Evolutionary conservation across 345 rosid genomes (phyloP), one percentile per base, ranked within the genome.

Genomic region (Odontarrhena argentea): DNA sequence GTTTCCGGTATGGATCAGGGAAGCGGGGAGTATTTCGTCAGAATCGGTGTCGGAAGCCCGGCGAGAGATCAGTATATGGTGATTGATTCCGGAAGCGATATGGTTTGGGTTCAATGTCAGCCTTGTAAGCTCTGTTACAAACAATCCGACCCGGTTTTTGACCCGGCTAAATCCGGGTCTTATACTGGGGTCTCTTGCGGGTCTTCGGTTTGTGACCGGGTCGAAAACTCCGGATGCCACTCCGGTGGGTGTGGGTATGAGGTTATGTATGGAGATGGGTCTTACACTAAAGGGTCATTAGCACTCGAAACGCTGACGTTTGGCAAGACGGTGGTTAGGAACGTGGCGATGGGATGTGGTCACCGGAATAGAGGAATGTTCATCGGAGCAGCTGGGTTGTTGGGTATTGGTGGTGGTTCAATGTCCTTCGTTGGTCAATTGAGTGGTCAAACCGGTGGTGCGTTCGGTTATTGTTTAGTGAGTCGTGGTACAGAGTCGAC

Each of bases 91-190:
- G 99, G 99, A 0, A 91, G 97, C 35, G 99, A 94, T 61, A 91
- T 94, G 52, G 95, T 94, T 40, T 94, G 99, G 99, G 96, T 94
- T 51, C 99, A 94, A 60, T 94, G 99, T 41, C 87, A 88, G 70
- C 99, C 99, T 52, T 94, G 99, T 55, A 82, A 67, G 56, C 87
- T 85, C 59, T 94, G 99, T 55, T 94, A 94, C 69, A 83, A 44
- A 44, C 99, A 94, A 65, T 82, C 92, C 54, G 99, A 94, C 80
- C 99, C 99, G 15, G 82, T 94, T 12, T 94, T 94, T 60, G 84
- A 94, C 77, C 99, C 99, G 5, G 81, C 88, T 13, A 79, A 65
- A 26, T 94, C 97, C 2, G 89, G 86, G 0, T 82, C 96, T 7
- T 94, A 85, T 48, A 35, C 83, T 0, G 91, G 96, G 0, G 99